Base-by-base conservation (phyloP, 2,329 filamentous ascomycete species). In the Cladosporium sp. region DNA sequence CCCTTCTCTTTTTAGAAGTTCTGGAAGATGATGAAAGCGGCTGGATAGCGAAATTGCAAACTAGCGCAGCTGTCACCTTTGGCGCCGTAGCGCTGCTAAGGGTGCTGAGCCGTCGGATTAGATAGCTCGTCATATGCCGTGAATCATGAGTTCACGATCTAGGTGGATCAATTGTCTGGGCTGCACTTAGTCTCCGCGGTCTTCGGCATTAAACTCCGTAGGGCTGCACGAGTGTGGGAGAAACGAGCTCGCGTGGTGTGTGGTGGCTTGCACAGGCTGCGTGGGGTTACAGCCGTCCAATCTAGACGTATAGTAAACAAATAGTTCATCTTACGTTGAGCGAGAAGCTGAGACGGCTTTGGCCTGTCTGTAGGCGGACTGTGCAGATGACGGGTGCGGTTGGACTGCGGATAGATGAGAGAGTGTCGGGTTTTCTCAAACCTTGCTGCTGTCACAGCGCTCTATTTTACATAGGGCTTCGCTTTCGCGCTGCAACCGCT, bases 171-270 rank as follows among this genome's bases (percentile, higher is more conserved):
- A 34, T 21, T 12, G 28, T 34, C 18, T 32, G 34, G 28, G 18
- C 52, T 55, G 32, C 5, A 55, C 52, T 55, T 55, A 34, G 52
- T 15, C 28, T 55, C 52, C 52, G 52, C 52, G 52, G 52, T 32
- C 52, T 21, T 24, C 52, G 52, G 28, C 52, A 34, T 32, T 55
- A 55, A 10, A 21, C 32, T 55, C 32, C 15, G 26, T 32, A 55
- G 52, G 52, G 52, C 52, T 34, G 52, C 51, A 32, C 52, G 52
- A 55, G 30, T 21, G 52, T 34, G 26, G 30, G 28, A 55, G 52
- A 55, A 12, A 24, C 34, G 28, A 34, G 32, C 28, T 32, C 52
- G 51, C 26, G 26, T 55, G 32, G 10, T n/a, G 30, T 32, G 30
- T 32, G 52, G 41, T 47, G 18, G 30, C 30, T 34, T 36, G 34